These are phyloP conservation scores for Coemansia sp. DNA, from an alignment of 192 early-diverging fungal genomes.

Conservation along the genomic window DNA sequence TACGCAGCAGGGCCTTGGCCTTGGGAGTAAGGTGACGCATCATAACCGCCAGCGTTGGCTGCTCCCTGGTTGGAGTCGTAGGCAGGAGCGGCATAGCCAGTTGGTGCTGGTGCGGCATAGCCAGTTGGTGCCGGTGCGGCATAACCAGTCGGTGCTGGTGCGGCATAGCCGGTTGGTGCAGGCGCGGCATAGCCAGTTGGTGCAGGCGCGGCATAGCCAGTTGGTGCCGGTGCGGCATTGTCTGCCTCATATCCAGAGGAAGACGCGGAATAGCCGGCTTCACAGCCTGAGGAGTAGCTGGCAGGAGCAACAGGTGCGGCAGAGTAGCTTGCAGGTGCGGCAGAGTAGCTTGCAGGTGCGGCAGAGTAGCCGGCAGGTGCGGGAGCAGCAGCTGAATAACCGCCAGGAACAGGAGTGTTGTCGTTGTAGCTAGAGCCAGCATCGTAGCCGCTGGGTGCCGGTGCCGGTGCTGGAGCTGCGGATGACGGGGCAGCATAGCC, in stretches of 20 bases:
- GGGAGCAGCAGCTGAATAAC: too few species aligned
- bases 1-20: conserved; percentile 16
- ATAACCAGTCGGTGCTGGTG: conserved; percentile 18
- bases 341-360: conserved; percentile 5
- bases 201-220: conserved; percentile 11
- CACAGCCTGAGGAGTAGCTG: conserved; percentile 1
- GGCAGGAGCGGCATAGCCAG: conserved; percentile 18
- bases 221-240: conserved; percentile 15
- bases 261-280: conserved; percentile 7
- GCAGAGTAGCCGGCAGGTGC: conserved; percentile 3
- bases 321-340: conserved; percentile 13
- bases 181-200: conserved; percentile 19
- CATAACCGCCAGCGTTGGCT: conserved; percentile 23
- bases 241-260: conserved; percentile 13
- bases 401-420: not conserved
- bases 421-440: conserved; percentile 15
- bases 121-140: conserved; percentile 20
- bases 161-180: conserved; percentile 15
- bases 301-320: conserved; percentile 7
- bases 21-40: conserved; percentile 12
- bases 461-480: conserved; percentile 11
- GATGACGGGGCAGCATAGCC: conserved; percentile 12
- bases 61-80: conserved; percentile 13
- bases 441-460: conserved; percentile 13
- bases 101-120: conserved; percentile 16